Base-by-base conservation (phyloP, 139 green algal genomes). In the Chlamydomonas incerta region DNA sequence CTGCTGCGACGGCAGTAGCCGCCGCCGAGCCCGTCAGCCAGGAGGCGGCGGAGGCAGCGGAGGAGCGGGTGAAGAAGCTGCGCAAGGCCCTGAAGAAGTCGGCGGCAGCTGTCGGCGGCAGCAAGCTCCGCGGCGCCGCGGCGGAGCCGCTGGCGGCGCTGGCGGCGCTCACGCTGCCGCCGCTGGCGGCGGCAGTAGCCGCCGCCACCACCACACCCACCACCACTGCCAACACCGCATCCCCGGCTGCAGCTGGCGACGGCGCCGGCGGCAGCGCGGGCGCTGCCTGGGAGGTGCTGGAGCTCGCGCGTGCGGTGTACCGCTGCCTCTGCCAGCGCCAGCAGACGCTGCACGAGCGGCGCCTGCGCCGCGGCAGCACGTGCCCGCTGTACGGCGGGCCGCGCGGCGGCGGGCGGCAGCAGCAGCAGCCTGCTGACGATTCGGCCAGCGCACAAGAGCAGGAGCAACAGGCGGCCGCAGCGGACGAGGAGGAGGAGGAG, bases 51-150 rank as follows among this genome's bases (percentile, higher is more conserved):
- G 55, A 62, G 55, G 55, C 55, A 2, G 60, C 24, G 18, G 60
- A n/a, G 23, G 60, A 23, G 24, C 23, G 50, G 29, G 11, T 73
- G 3, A 83, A 31, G 37, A 18, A 6, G 9, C 62, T 73, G n/a
- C 63, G 65, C 52, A 84, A 84, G 77, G 77, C 77, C n/a, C 65
- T 84, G 20, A 84, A 84, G 23, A 84, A 84, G 77, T 65, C 77
- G 18, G 41, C 74, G 20, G 74, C 75, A 20, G 15, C 9, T 13
- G 46, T 65, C 8, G 77, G 77, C 29, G 15, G n/a, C 47, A 66
- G 23, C 46, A 6, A 35, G 1, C 10, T 11, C 46, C 0, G 18
- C 55, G 55, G 18, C 55, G 55, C 55, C 20, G 55, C 37, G 35
- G 29, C 5, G 2, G 63, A 47, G 9, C 65, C 20, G 31, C 37